A percentile compares a stretch with the other conserved stretches of the same genome.
Conservation (phyloP, 768 basidiomycete genomes). For the Trametes punicea region DNA sequence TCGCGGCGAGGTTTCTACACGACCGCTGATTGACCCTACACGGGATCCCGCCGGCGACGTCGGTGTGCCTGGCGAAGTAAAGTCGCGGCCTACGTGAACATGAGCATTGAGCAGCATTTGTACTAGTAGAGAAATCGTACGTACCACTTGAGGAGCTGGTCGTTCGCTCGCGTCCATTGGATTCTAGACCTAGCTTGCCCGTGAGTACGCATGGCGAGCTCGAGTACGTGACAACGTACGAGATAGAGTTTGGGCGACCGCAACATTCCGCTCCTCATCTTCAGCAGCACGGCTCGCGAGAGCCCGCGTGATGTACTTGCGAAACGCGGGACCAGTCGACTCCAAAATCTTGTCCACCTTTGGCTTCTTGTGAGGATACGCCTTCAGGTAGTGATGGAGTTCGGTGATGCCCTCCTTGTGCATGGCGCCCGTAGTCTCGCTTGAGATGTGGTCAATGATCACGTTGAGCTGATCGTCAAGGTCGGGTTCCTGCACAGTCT, state of each 20-base stretch:
- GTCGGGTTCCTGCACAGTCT: slow-evolving; percentile 75
- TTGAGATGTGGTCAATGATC: slow-evolving; percentile 84
- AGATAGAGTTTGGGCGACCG: slow-evolving; percentile 79
- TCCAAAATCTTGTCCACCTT: slow-evolving; percentile 87
- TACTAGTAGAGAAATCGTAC: neutral
- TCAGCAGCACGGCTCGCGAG: slow-evolving; percentile 85
- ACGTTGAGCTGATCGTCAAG: slow-evolving; percentile 79
- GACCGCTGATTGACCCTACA: slow-evolving; percentile 6
- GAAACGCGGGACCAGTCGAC: slow-evolving; percentile 84
- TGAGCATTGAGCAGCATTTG: neutral
- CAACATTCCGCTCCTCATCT: slow-evolving; percentile 75
- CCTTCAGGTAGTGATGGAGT: slow-evolving; percentile 89
- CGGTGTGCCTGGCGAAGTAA: slow-evolving; percentile 17
- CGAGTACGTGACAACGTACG: slow-evolving; percentile 45
- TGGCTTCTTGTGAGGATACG: slow-evolving; percentile 78
- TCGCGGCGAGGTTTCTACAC: slow-evolving; percentile 26
- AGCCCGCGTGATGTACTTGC: slow-evolving; percentile 88
- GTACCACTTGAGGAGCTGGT: slow-evolving; percentile 21
- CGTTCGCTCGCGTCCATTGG: slow-evolving; percentile 43
- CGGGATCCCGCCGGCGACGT: slow-evolving; percentile 19
- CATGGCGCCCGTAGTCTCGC: slow-evolving; percentile 82
- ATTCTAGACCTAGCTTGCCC: slow-evolving; percentile 54
- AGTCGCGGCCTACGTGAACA: neutral
- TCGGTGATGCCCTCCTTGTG: slow-evolving; percentile 95
- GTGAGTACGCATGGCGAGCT: neutral